Evolutionary conservation across 371 early-diverging fungal species (phyloP).

Genomic region (Lichtheimia corymbifera): DNA sequence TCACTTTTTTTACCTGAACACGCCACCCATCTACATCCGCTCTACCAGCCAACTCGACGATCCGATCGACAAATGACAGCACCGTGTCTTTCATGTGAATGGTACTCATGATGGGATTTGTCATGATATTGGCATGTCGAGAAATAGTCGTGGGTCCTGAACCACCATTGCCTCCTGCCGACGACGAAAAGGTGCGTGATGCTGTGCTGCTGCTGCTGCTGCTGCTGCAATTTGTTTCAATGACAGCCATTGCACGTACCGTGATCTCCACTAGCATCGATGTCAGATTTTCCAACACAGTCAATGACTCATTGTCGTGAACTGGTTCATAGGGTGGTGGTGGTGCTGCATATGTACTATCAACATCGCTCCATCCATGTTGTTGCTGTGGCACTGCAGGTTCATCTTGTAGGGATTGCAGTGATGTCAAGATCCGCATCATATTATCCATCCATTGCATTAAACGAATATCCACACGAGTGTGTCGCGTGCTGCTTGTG

Average conservation of each 20-base stretch:
- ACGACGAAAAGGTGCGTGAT: no score
- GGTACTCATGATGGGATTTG: slow-evolving; percentile 27
- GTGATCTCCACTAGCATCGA: slow-evolving; percentile 37
- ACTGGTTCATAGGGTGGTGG: background rate
- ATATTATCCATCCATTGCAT: slow-evolving; percentile 47
- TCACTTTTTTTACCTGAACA: slow-evolving; percentile 22
- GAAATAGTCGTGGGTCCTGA: background rate
- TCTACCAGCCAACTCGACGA: slow-evolving; percentile 40
- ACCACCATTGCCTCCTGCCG: background rate
- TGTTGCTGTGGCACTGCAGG: background rate
- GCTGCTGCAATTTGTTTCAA: slow-evolving; percentile 30
- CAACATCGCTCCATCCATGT: background rate
- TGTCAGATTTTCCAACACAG: slow-evolving; percentile 30
- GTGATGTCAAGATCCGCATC: slow-evolving; percentile 25
- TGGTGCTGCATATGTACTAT: background rate
- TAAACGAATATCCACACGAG: slow-evolving; percentile 36
- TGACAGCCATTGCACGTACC: slow-evolving; percentile 36
- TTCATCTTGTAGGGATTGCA: slow-evolving; percentile 30
- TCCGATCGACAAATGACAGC: slow-evolving; percentile 34
- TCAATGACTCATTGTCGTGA: slow-evolving; percentile 8
- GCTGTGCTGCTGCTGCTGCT: no score
- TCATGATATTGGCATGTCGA: slow-evolving; percentile 39
- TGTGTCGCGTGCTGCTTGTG: background rate
- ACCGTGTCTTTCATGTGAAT: slow-evolving; percentile 42
- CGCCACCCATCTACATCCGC: slow-evolving; percentile 29